Conservation (phyloP, 257 asterid genomes). For the Parsonsia alboflavescens region DNA sequence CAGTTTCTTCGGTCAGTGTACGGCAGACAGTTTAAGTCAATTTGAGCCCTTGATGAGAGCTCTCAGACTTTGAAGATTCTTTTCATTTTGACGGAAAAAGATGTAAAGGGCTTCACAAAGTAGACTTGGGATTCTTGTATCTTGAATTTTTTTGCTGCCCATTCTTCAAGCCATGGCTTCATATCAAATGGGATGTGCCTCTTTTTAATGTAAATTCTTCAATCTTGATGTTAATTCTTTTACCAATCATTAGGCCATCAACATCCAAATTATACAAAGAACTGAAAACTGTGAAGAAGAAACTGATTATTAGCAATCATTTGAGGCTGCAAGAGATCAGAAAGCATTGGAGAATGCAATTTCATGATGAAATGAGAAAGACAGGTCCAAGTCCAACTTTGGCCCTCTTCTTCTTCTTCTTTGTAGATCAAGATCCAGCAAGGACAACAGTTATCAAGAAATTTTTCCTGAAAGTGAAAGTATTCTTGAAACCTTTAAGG, state of each 20-base stretch:
- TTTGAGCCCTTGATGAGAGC: not conserved
- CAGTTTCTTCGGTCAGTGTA: not conserved
- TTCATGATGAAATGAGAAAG: slow-evolving; percentile 14
- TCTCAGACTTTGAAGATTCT: not conserved
- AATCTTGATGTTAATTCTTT: not conserved
- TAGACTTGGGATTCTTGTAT: slow-evolving; percentile 1
- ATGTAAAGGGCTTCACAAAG: slow-evolving; percentile 5
- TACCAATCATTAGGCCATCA: not conserved
- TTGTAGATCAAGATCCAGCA: slow-evolving; percentile 6
- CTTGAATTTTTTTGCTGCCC: not conserved
- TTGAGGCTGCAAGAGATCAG: not conserved
- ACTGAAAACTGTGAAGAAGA: not conserved
- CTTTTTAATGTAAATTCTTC: not conserved
- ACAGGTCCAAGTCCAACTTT: not conserved
- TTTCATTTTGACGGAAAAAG: slow-evolving; percentile 5
- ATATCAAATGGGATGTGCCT: not conserved
- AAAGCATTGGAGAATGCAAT: not conserved
- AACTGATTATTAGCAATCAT: not conserved
- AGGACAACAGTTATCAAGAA: not conserved
- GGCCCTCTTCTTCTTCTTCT: not conserved
- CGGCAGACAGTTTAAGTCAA: not conserved
- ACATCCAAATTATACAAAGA: not conserved
- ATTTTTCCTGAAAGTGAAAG: slow-evolving; percentile 4
- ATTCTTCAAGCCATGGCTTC: not conserved
- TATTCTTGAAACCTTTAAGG: not conserved